phyloP scores from a whole-genome alignment of 78 protist species.

The Dictyostelium purpureum region DNA sequence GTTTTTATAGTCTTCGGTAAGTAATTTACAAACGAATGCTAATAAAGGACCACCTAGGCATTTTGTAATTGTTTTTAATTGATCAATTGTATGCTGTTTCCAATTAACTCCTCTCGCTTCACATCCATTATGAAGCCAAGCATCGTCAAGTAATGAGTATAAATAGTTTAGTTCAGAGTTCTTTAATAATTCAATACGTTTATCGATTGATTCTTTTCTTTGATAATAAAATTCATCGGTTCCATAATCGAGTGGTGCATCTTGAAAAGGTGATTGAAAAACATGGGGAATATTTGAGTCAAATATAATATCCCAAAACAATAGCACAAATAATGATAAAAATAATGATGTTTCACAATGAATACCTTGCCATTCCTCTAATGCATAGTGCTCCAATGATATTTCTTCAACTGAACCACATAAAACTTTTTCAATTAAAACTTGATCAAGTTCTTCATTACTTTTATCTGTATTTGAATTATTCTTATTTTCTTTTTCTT shows the following conservation, averaged over 20 bases:
- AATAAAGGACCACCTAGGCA: slow-evolving; percentile 35
- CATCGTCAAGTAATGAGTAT: neutral
- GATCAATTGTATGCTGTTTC: slow-evolving; percentile 6
- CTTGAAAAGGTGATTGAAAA: slow-evolving; percentile 66
- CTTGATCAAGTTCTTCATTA: neutral
- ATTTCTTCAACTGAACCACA: slow-evolving; percentile 1
- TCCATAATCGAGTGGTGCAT: slow-evolving; percentile 54
- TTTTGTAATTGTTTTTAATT: slow-evolving; percentile 5
- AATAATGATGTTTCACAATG: slow-evolving; percentile 55
- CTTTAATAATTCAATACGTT: neutral
- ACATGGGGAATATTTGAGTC: slow-evolving; percentile 26
- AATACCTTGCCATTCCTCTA: slow-evolving; percentile 15
- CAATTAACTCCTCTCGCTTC: slow-evolving; percentile 45
- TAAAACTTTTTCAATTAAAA: neutral
- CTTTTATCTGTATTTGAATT: neutral
- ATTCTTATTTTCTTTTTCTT: neutral
- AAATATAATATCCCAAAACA: slow-evolving; percentile 53
- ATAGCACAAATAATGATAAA: neutral
- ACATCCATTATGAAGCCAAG: slow-evolving; percentile 24
- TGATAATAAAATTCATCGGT: slow-evolving; percentile 25
- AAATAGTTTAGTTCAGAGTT: neutral
- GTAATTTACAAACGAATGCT: slow-evolving; percentile 7
- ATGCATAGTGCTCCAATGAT: slow-evolving; percentile 13
- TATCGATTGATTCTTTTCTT: slow-evolving; percentile 6
- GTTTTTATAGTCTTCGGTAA: slow-evolving; percentile 16